Conservation (phyloP, 805 yeast species). For the Hanseniaspora guilliermondii region DNA sequence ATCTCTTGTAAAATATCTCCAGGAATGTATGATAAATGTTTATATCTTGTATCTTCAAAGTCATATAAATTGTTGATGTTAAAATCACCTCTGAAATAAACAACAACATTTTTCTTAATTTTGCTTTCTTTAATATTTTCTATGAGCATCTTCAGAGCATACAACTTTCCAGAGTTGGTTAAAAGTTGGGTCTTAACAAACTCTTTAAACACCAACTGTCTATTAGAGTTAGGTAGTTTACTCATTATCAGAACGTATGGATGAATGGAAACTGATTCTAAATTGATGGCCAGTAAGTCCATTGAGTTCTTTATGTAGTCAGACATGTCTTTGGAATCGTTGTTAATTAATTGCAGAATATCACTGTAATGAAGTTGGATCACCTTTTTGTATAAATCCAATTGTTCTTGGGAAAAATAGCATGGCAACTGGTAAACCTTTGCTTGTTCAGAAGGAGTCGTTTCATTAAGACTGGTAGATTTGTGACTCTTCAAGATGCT, state of each 20-base stretch:
- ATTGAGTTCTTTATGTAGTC: slow-evolving; percentile 61
- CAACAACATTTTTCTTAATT: neutral
- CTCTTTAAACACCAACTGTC: slow-evolving; percentile 8
- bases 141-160: neutral
- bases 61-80: slow-evolving; percentile 10
- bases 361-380: slow-evolving; percentile 85
- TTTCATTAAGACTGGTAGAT: neutral
- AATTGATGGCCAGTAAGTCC: slow-evolving; percentile 59
- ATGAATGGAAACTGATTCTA: slow-evolving; percentile 73
- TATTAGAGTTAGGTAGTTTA: slow-evolving; percentile 60
- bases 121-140: slow-evolving; percentile 1
- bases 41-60: slow-evolving; percentile 10
- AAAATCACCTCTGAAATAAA: slow-evolving; percentile 11
- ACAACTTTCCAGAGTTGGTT: slow-evolving; percentile 4
- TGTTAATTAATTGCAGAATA: slow-evolving; percentile 51
- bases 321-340: neutral
- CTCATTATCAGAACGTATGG: slow-evolving; percentile 79
- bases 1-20: slow-evolving; percentile 2
- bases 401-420: slow-evolving; percentile 76
- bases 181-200: slow-evolving; percentile 6
- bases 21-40: slow-evolving; percentile 9
- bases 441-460: slow-evolving; percentile 20
- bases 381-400: slow-evolving; percentile 80
- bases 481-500: slow-evolving; percentile 3
- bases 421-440: slow-evolving; percentile 70